phyloP scores from a whole-genome alignment of 257 asterid genomes.

The Solanum medicagineum region DNA sequence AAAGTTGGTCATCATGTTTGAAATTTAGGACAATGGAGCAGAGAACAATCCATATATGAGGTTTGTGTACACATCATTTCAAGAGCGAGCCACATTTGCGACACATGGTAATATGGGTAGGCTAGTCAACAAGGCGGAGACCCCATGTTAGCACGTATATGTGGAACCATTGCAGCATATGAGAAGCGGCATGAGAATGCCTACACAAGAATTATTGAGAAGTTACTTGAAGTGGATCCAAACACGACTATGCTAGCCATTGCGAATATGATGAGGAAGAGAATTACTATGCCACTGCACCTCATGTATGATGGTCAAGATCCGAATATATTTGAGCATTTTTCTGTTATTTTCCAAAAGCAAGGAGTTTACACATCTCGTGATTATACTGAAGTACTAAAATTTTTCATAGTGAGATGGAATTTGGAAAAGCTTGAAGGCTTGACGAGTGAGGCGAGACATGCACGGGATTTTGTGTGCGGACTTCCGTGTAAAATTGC shows the following conservation, averaged over 20 bases:
- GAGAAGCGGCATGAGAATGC: constrained; percentile 33
- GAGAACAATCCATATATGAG: constrained; percentile 24
- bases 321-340: constrained; percentile 13
- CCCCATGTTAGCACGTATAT: constrained; percentile 14
- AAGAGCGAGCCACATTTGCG: constrained; percentile 26
- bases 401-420: constrained; percentile 22
- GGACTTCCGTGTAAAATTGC: constrained; percentile 6
- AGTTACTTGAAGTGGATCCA: constrained; percentile 18
- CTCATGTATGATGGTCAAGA: constrained; percentile 23
- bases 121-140: constrained; percentile 18
- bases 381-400: constrained; percentile 19
- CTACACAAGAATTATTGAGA: constrained; percentile 6
- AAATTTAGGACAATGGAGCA: constrained; percentile 5
- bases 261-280: constrained; percentile 28
- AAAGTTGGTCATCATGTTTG: background rate
- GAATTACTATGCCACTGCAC: constrained; percentile 22
- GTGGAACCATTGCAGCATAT: constrained; percentile 26
- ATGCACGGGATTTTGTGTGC: constrained; percentile 26
- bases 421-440: constrained; percentile 14
- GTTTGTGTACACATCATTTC: constrained; percentile 28
- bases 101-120: constrained; percentile 21
- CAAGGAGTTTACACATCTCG: constrained; percentile 8
- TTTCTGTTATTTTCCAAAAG: constrained; percentile 1
- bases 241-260: constrained; percentile 18
- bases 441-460: constrained; percentile 2